Percentiles rank a stretch among this genome's conserved stretches.
phyloP scores from a whole-genome alignment of 1,284 basidiomycete genomes.

The Coriolopsis trogii region DNA sequence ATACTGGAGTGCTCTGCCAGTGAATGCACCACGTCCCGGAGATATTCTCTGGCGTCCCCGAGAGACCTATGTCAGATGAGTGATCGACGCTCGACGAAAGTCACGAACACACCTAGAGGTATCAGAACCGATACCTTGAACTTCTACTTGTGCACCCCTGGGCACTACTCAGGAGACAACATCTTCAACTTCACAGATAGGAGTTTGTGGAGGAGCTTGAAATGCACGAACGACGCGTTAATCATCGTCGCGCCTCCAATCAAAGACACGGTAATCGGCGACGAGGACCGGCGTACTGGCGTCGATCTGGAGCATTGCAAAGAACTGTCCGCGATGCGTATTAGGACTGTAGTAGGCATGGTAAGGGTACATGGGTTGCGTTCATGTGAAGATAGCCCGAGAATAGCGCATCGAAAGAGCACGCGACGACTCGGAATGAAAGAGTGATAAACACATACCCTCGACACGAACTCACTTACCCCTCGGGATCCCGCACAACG shows the following conservation, averaged over 20 bases:
- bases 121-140: conserved; percentile 41
- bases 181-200: conserved; percentile 39
- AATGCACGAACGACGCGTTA: conserved; percentile 36
- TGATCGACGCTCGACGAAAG: conserved; percentile 39
- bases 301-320: too few species aligned
- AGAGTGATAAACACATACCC: conserved; percentile 27
- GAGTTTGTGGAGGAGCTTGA: conserved; percentile 35
- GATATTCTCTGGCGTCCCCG: conserved; percentile 28
- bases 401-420: neutral
- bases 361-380: too few species aligned
- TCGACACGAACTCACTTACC: conserved; percentile 33
- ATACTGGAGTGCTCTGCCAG: too few species aligned
- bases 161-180: conserved; percentile 33
- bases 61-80: conserved; percentile 41
- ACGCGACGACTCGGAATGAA: neutral
- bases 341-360: too few species aligned
- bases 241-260: conserved; percentile 7
- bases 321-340: too few species aligned
- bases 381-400: neutral
- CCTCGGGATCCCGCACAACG: conserved; percentile 31
- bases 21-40: too few species aligned
- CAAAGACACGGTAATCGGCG: neutral
- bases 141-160: conserved; percentile 26
- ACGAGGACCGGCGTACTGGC: neutral
- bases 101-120: conserved; percentile 40